phyloP scores from a whole-genome alignment of 208 protist genomes.

The Trypanosoma cruzi region DNA sequence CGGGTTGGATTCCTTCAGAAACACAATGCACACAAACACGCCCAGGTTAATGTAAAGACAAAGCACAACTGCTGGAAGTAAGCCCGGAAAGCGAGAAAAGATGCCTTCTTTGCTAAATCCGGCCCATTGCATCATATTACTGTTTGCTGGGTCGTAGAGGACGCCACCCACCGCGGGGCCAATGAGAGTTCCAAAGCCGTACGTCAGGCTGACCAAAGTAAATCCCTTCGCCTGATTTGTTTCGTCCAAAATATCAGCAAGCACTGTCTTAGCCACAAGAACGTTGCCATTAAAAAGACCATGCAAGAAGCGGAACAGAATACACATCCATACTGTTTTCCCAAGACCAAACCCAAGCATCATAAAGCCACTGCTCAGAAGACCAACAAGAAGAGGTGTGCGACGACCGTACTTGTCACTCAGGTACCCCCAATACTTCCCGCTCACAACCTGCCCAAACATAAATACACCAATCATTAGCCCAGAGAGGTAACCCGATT shows the following conservation, averaged over 20 bases:
- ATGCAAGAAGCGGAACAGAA: slow-evolving; percentile 59
- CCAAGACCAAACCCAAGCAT: slow-evolving; percentile 75
- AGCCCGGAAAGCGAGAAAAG: slow-evolving; percentile 44
- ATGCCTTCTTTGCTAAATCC: slow-evolving; percentile 36
- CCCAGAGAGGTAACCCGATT: slow-evolving; percentile 64
- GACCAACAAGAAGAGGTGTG: slow-evolving; percentile 49
- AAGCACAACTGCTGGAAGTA: slow-evolving; percentile 53
- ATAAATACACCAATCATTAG: slow-evolving; percentile 53
- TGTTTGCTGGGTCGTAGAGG: slow-evolving; percentile 61
- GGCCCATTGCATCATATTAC: slow-evolving; percentile 29
- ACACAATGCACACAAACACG: slow-evolving; percentile 51
- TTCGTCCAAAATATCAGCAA: slow-evolving; percentile 76
- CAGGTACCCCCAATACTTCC: slow-evolving; percentile 57
- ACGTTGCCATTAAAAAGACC: slow-evolving; percentile 79
- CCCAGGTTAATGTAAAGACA: slow-evolving; percentile 61
- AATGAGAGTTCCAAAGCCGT: slow-evolving; percentile 57
- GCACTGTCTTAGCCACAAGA: slow-evolving; percentile 80
- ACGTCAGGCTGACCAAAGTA: slow-evolving; percentile 94
- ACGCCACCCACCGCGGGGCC: slow-evolving; percentile 61
- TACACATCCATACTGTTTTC: slow-evolving; percentile 46
- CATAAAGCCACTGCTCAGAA: slow-evolving; percentile 55
- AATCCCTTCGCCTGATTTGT: slow-evolving; percentile 89
- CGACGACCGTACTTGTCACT: slow-evolving; percentile 68
- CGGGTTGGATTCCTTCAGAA: slow-evolving; percentile 63
- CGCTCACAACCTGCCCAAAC: slow-evolving; percentile 58